phyloP scores from a whole-genome alignment of 148 eudicot species.

The Heliosperma pusillum region DNA sequence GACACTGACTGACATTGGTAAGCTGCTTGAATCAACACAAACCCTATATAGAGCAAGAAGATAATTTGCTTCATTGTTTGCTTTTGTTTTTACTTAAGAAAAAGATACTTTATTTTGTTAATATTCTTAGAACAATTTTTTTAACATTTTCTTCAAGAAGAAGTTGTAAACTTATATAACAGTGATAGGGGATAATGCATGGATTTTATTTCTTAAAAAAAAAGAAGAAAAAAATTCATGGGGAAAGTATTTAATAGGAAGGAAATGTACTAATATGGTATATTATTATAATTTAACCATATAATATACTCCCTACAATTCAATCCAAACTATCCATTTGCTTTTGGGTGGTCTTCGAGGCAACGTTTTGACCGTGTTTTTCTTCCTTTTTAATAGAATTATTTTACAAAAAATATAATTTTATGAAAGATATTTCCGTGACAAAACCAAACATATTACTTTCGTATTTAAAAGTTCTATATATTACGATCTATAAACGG shows the following conservation, averaged over 20 bases:
- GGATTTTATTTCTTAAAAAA: neutral
- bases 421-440: too few species aligned
- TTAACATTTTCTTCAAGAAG: neutral
- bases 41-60: neutral
- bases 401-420: too few species aligned
- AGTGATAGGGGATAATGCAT: neutral
- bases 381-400: too few species aligned
- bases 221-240: neutral
- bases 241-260: neutral
- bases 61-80: neutral
- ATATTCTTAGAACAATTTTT: neutral
- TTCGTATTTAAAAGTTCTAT: too few species aligned
- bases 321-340: too few species aligned
- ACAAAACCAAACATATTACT: too few species aligned
- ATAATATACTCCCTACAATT: too few species aligned
- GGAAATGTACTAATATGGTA: too few species aligned
- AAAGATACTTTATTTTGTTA: neutral
- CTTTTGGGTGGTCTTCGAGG: too few species aligned
- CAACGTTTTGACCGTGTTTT: too few species aligned
- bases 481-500: too few species aligned
- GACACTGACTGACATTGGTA: neutral
- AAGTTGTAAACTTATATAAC: slow-evolving; percentile 11
- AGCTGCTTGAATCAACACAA: neutral
- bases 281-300: too few species aligned
- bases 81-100: slow-evolving; percentile 7